These are phyloP conservation scores for Solanum etuberosum DNA, from an alignment of 257 asterid genomes.

Conservation along the genomic window DNA sequence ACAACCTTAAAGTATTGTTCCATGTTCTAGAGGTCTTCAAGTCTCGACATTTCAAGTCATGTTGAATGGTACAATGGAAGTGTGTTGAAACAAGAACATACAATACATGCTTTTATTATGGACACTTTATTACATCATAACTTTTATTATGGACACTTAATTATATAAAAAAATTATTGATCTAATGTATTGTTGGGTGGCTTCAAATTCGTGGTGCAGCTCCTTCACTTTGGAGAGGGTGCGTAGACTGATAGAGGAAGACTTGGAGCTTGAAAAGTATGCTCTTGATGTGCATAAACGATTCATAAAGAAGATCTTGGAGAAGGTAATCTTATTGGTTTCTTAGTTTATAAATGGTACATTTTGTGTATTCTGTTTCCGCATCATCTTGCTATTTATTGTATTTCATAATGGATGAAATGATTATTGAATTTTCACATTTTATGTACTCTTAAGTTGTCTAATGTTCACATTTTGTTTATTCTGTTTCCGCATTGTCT, in stretches of 20 bases:
- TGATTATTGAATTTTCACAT: neutral
- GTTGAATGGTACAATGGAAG: neutral
- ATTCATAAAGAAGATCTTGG: constrained; percentile 43
- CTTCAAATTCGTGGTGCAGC: constrained; percentile 25
- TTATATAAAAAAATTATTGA: neutral
- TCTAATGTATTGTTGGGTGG: neutral
- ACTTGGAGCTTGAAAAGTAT: constrained; percentile 52
- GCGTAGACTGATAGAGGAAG: constrained; percentile 78
- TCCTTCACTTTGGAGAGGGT: constrained; percentile 58
- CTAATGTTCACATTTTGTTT: neutral
- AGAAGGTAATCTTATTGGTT: constrained; percentile 33
- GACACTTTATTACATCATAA: neutral
- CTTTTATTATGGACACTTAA: neutral
- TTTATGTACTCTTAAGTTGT: neutral
- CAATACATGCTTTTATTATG: neutral
- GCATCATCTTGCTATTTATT: neutral
- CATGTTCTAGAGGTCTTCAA: neutral
- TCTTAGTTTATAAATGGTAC: neutral
- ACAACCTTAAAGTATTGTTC: neutral
- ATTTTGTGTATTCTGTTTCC: neutral
- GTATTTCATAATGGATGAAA: neutral
- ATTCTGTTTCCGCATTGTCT: neutral
- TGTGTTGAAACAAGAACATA: neutral
- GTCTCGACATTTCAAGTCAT: neutral
- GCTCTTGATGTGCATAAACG: constrained; percentile 76